phyloP scores from a whole-genome alignment of 2,329 filamentous ascomycete genomes.

The Xylaria sp. region DNA sequence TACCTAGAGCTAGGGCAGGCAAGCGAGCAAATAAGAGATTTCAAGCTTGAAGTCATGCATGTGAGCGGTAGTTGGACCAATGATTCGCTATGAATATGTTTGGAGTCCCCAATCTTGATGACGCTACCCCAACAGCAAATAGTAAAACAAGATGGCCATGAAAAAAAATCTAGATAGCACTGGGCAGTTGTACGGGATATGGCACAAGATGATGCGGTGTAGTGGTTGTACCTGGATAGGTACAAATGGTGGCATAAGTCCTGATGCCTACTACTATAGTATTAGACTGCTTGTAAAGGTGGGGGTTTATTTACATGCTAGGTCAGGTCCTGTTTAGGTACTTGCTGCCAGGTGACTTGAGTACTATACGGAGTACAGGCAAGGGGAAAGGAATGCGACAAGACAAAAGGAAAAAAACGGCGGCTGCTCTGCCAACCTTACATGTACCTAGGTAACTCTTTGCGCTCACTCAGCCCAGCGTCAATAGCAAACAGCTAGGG shows the following conservation, averaged over 20 bases:
- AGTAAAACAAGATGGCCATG: neutral
- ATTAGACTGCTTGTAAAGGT: neutral
- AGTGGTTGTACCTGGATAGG: neutral
- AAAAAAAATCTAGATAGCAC: neutral
- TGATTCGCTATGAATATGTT: neutral
- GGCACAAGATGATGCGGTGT: neutral
- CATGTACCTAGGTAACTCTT: neutral
- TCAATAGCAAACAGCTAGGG: neutral
- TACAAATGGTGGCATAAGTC: neutral
- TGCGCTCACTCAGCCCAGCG: neutral
- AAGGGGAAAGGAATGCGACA: neutral
- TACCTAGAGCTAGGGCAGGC: neutral
- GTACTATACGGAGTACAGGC: neutral
- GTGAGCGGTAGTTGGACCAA: constrained; percentile 1
- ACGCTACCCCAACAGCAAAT: neutral
- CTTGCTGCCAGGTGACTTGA: neutral
- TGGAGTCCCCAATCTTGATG: neutral
- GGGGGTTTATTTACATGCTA: neutral
- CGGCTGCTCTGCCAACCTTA: constrained; percentile 24
- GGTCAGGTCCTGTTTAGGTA: neutral
- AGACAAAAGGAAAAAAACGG: neutral
- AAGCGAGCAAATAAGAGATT: neutral
- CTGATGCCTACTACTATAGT: neutral
- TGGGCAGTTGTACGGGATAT: neutral
- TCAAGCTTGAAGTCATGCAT: neutral